A percentile compares a stretch with the other conserved stretches of the same genome.
These are phyloP conservation scores for Recurvomyces mirabilis DNA, from an alignment of 495 filamentous ascomycete genomes.

Conservation along the genomic window DNA sequence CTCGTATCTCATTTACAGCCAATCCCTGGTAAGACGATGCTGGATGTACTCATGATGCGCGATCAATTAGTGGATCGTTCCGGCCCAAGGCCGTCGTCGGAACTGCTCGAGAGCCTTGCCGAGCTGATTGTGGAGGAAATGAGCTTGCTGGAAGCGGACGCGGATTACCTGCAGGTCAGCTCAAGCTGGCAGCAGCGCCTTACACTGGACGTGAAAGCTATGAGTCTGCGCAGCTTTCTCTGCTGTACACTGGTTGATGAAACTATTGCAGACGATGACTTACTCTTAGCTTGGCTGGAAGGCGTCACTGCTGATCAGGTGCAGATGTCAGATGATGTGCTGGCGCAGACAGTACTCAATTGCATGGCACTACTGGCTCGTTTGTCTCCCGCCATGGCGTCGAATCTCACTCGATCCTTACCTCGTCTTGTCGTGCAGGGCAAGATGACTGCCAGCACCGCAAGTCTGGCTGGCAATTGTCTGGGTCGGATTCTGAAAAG, in stretches of 20 bases:
- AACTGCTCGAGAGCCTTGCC: slow-evolving; percentile 54
- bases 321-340: slow-evolving; percentile 64
- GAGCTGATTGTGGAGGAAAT: slow-evolving; percentile 71
- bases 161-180: slow-evolving; percentile 76
- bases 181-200: slow-evolving; percentile 80
- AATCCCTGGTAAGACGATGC: slow-evolving; percentile 50
- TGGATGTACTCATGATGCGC: slow-evolving; percentile 58
- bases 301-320: slow-evolving; percentile 60
- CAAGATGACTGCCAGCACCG: slow-evolving; percentile 48
- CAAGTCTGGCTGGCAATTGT: slow-evolving; percentile 65
- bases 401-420: slow-evolving; percentile 67
- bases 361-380: slow-evolving; percentile 71
- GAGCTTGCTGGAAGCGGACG: slow-evolving; percentile 71
- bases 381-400: slow-evolving; percentile 56
- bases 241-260: slow-evolving; percentile 73
- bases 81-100: slow-evolving; percentile 4
- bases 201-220: slow-evolving; percentile 73
- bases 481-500: slow-evolving; percentile 66
- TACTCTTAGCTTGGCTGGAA: slow-evolving; percentile 81
- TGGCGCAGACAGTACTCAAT: slow-evolving; percentile 68
- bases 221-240: slow-evolving; percentile 69
- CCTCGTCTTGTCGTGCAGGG: slow-evolving; percentile 77
- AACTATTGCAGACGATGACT: slow-evolving; percentile 64
- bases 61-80: slow-evolving; percentile 15
- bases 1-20: slow-evolving; percentile 48